Conservation (phyloP, 805 yeast genomes). For the Debaryomyces prosopidis region DNA sequence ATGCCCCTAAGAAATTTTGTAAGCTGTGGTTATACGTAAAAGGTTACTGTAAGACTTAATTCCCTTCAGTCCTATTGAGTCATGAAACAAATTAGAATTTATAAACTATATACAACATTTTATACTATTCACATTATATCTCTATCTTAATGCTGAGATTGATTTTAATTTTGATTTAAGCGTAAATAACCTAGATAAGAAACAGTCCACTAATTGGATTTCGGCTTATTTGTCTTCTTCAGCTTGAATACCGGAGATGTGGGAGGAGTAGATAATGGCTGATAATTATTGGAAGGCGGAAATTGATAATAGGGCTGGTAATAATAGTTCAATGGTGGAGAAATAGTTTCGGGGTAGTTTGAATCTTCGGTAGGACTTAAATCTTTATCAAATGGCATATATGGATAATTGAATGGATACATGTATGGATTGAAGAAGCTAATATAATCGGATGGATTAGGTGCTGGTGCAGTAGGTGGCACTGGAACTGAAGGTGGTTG, state of each 20-base stretch:
- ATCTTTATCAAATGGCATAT: constrained; percentile 1
- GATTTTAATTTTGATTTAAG: background rate
- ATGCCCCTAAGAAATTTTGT: no score
- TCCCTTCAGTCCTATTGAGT: no score
- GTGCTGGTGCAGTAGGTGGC: constrained; percentile 2
- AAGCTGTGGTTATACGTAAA: no score
- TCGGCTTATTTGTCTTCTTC: constrained; percentile 1
- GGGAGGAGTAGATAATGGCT: background rate
- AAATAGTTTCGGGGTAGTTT: background rate
- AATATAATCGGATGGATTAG: constrained; percentile 6
- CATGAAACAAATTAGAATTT: no score
- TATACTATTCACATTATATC: background rate
- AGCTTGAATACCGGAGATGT: background rate
- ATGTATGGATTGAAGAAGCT: constrained; percentile 8
- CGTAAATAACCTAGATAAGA: background rate
- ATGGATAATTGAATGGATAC: constrained; percentile 6
- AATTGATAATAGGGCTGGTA: constrained; percentile 5
- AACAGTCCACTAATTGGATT: background rate
- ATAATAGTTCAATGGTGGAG: constrained; percentile 3
- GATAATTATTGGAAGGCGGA: constrained; percentile 2
- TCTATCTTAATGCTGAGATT: background rate
- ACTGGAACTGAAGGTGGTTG: constrained; percentile 2
- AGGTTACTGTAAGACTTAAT: no score
- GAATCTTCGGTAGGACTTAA: background rate
- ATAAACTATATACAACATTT: constrained; percentile 3